Base-by-base conservation (phyloP, 1,284 basidiomycete genomes). In the Trametes pubescens region DNA sequence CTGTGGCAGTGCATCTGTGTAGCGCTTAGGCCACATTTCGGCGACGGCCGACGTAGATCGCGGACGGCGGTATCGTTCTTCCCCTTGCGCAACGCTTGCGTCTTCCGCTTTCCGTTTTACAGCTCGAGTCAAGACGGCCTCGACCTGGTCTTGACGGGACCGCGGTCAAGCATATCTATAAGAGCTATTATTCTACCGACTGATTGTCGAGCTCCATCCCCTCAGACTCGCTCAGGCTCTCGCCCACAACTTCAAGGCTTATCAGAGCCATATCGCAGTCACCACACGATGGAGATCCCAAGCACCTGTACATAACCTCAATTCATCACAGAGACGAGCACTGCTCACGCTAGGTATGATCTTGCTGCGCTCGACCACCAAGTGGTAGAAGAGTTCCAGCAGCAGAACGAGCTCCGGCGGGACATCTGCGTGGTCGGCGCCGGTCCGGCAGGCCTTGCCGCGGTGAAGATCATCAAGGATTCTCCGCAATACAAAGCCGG, bases 341-440 rank as follows among this genome's bases (percentile, higher is more conserved):
- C 26, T 43, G 55, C 51, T 59, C 38, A 59, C 38, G 9, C 18
- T 46, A 5, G 10, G 21, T 24, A 14, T n/a, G 18, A 14, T n/a
- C 7, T 1, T 16, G 22, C n/a, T 32, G 4, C 29, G 29, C 24
- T 29, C 24, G 14, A 48, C 34, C 34, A 32, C 22, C 26, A 40
- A 61, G 65, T 62, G 24, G 58, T 69, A 11, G 67, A 69, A 40
- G 55, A 63, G 2, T 65, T 62, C 24, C 63, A 64, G 59, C 21
- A 43, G 13, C 38, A 57, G 16, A 51, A 46, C 26, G 44, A 49
- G 29, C 55, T 24, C 18, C 57, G 57, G 69, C 37, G 74, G 60
- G 66, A 76, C 18, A 88, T 92, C 55, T 86, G 87, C 61, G 79
- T 92, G 34, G 84, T 92, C 46, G 91, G 91, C 8, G 88, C 82